Evolutionary conservation across 305 asterid species (phyloP), one percentile per base, ranked within the genome.

Genomic region (Fraxinus baroniana): DNA sequence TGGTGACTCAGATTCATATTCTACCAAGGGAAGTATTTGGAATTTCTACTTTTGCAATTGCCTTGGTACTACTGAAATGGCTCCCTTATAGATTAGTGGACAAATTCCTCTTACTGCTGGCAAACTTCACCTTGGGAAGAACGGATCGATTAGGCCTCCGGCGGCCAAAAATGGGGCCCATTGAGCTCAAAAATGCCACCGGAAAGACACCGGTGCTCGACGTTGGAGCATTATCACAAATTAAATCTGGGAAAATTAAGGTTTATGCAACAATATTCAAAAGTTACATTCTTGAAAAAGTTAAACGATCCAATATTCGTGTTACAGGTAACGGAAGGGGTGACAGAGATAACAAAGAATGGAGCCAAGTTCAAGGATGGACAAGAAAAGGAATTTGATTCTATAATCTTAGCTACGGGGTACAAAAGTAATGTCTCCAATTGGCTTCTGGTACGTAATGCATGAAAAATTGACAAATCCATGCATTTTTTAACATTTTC

Each of bases 141-240:
- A 36, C 97, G 0, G 95, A 87, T 7, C 79, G 39, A 3, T 52
- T 94, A 6, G 98, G 98, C 76, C 90, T 95, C 80, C 91, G 88
- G 7, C 89, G 99, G 41, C 99, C 99, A 0, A 95, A 91, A 86
- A 91, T 95, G 64, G 99, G 99, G 3, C 99, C 99, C 0, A 74
- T 95, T 6, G 91, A 93, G 84, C 97, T 95, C 5, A 95, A 95
- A 70, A 94, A 95, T 83, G 91, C 91, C 52, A 95, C 97, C 49
- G 99, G 99, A 5, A 95, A 95, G 82, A 87, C 97, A 0, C 99
- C 99, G 0, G 99, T 95, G 1, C 97, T 95, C 18, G 99, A 95
- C 78, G 95, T 88, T 17, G 98, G 99, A 9, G 97, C 97, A 5
- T 84, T 95, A 28, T 86, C 97, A 0, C 94, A 86, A 37, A 94